Conservation (phyloP, 768 basidiomycete species). For the Rhizopogon vesiculosus region DNA sequence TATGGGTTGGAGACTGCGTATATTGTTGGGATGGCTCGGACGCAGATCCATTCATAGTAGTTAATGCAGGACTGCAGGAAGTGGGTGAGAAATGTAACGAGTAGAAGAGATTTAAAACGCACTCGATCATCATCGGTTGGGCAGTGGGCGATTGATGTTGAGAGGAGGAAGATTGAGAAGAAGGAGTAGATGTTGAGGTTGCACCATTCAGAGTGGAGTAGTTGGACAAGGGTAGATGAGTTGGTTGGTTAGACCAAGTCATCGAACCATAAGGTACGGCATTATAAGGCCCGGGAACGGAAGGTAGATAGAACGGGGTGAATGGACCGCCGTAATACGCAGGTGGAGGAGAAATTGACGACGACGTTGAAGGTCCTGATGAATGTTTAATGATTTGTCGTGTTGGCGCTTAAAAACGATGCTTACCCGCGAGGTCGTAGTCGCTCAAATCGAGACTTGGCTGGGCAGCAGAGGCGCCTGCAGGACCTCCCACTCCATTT, state of each 20-base stretch:
- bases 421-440: slow-evolving; percentile 43
- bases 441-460: slow-evolving; percentile 37
- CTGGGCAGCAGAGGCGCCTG: slow-evolving; percentile 23
- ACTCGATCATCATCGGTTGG: slow-evolving; percentile 65
- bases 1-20: slow-evolving; percentile 37
- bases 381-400: no score
- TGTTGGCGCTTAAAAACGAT: neutral
- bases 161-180: slow-evolving; percentile 21
- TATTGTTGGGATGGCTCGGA: slow-evolving; percentile 42
- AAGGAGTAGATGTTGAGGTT: slow-evolving; percentile 41
- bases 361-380: slow-evolving; percentile 34
- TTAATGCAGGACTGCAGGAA: slow-evolving; percentile 49
- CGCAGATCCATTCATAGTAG: slow-evolving; percentile 48
- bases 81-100: slow-evolving; percentile 9
- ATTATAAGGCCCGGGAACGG: slow-evolving; percentile 44
- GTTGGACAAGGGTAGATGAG: slow-evolving; percentile 56
- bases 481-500: slow-evolving; percentile 19
- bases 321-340: slow-evolving; percentile 37
- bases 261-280: slow-evolving; percentile 49
- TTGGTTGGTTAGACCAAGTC: slow-evolving; percentile 39
- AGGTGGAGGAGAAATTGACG: slow-evolving; percentile 35
- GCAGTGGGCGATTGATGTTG: slow-evolving; percentile 24
- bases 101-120: slow-evolving; percentile 25
- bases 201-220: slow-evolving; percentile 80
- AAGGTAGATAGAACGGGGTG: slow-evolving; percentile 36